Conservation (phyloP, 2,329 filamentous ascomycete genomes). For the Monosporascus cannonballus region DNA sequence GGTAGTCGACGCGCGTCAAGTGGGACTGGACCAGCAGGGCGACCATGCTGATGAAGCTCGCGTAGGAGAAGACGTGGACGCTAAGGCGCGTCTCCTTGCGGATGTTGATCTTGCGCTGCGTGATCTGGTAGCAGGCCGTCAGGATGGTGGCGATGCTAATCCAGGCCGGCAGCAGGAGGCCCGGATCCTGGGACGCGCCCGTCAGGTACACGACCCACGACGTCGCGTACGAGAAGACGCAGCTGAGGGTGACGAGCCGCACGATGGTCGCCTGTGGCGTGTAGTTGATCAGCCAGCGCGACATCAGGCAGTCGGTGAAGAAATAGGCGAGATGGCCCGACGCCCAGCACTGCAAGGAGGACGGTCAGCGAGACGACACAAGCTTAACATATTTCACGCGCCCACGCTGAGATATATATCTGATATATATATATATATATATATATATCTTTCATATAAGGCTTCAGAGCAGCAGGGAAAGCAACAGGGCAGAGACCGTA, state of each 20-base stretch:
- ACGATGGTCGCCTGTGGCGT: slow-evolving; percentile 76
- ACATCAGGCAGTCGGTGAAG: slow-evolving; percentile 82
- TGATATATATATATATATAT: neutral
- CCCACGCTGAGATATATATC: neutral
- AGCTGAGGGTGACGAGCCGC: slow-evolving; percentile 69
- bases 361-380: neutral
- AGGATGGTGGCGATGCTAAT: slow-evolving; percentile 70
- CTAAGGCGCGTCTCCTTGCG: slow-evolving; percentile 72
- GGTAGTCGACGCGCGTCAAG: slow-evolving; percentile 53
- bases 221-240: slow-evolving; percentile 68
- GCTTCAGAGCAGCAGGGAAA: neutral
- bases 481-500: slow-evolving; percentile 30
- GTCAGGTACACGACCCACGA: slow-evolving; percentile 65
- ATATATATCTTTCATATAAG: no score
- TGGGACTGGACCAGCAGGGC: slow-evolving; percentile 63
- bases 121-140: slow-evolving; percentile 69
- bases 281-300: slow-evolving; percentile 79
- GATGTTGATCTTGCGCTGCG: slow-evolving; percentile 73
- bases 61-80: slow-evolving; percentile 70
- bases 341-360: slow-evolving; percentile 57
- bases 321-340: slow-evolving; percentile 76
- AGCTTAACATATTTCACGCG: neutral
- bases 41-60: slow-evolving; percentile 71
- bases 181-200: slow-evolving; percentile 63
- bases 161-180: slow-evolving; percentile 70